phyloP scores from a whole-genome alignment of 2,329 filamentous ascomycete genomes.

The Pyrenochaeta sp. region DNA sequence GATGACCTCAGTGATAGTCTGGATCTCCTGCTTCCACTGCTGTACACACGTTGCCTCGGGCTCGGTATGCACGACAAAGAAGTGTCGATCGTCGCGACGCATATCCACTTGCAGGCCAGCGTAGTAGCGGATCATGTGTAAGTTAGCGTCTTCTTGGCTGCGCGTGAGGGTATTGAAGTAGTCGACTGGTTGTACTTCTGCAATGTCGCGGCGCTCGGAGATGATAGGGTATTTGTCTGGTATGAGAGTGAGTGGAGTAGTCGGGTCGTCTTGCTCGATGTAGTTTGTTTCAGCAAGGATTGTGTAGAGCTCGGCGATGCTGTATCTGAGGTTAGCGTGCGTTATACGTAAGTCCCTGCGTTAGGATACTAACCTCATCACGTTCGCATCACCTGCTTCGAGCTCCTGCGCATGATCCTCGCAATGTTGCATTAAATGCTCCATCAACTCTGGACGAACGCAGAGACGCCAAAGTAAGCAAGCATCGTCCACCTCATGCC shows the following conservation, averaged over 20 bases:
- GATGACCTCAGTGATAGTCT: constrained; percentile 39
- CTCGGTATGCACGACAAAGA: constrained; percentile 44
- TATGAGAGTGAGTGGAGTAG: constrained; percentile 11
- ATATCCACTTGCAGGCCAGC: constrained; percentile 29
- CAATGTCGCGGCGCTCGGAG: constrained; percentile 31
- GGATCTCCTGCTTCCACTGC: constrained; percentile 34
- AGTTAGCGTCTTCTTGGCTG: constrained; percentile 35
- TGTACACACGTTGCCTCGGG: constrained; percentile 17
- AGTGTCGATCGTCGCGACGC: constrained; percentile 41
- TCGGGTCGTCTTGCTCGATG: constrained; percentile 36
- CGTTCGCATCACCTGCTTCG: constrained; percentile 23
- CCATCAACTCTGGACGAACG: constrained; percentile 42
- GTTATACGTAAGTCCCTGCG: neutral
- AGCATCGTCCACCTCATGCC: constrained; percentile 30
- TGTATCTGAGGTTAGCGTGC: constrained; percentile 12
- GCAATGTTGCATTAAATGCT: constrained; percentile 30
- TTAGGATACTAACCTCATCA: constrained; percentile 20
- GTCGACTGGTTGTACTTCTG: constrained; percentile 25
- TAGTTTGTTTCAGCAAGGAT: constrained; percentile 30
- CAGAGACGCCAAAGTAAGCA: constrained; percentile 43
- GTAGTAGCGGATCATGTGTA: constrained; percentile 38
- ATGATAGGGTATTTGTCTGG: constrained; percentile 42
- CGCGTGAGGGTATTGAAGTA: constrained; percentile 33
- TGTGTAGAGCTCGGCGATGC: constrained; percentile 35
- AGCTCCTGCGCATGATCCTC: constrained; percentile 28